Evolutionary conservation across 805 yeast genomes (phyloP), one percentile per base, ranked within the genome.

Genomic region (Lipomyces spencermartinsiae): DNA sequence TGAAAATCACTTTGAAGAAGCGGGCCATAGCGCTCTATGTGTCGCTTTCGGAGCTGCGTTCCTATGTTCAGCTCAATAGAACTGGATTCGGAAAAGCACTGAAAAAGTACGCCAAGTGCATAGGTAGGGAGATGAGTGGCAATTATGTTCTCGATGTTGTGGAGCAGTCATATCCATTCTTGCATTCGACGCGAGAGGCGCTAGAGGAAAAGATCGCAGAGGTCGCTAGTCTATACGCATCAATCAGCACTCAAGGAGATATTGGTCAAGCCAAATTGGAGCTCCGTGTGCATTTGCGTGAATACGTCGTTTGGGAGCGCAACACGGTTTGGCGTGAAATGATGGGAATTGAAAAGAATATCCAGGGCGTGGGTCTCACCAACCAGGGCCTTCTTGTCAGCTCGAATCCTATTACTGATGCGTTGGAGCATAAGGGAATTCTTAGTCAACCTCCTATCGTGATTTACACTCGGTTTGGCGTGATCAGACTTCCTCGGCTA

Each of bases 241-340:
- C 81, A 19, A 77, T 87, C 25, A 76, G 83, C 9, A 74, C 83
- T 72, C 75, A 84, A 77, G 68, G 80, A 67, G 71, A 82, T 74
- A 57, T 70, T 16, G 79, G 75, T 3, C 76, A 74, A 57, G 90
- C 93, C 0, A 81, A 80, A 63, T 74, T 76, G 54, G 86, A 83
- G 78, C 78, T 87, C 56, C 79, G 83, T 63, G 75, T 85, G 67
- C 84, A 86, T 80, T 80, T 94, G 71, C 84, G 98, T 71, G 99
- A 94, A 74, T 97, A 94, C 78, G 91, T 94, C 46, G 97, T 93
- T 22, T 94, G 97, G 96, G 98, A 94, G 80, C 85, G 99, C 78
- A 93, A 93, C 77, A 94, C 98, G 0, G 98, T 94, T 35, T 94
- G 99, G 99, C 89, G 95, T 76, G 98, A 94, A 78, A 89, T 94